Base-by-base conservation (phyloP, 2,329 filamentous ascomycete genomes). In the Talaromyces marneffei region DNA sequence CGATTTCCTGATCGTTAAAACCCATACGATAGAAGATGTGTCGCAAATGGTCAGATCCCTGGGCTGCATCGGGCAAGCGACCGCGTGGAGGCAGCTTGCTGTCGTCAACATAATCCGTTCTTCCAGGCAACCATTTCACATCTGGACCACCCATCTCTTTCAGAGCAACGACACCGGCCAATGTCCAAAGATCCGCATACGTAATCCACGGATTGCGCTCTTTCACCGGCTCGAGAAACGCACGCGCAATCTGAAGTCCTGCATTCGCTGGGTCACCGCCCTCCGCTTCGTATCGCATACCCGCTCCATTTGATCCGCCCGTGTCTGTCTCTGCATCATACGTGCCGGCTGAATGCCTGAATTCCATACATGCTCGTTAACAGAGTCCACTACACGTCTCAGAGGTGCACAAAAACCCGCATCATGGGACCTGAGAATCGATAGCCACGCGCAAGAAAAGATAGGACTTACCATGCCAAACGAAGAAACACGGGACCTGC, bases 251-350 rank as follows among this genome's bases (percentile, higher is more conserved):
- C 66, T 87, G 82, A 9, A 87, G 80, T 18, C 85, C 85, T 3
- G 85, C 84, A 72, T 87, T 87, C 60, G 85, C 83, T 4, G 85
- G 84, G 69, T 87, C 85, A 63, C 83, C 85, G 62, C 84, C 84
- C 74, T 87, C 85, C 25, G 78, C 74, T 74, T 87, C 84, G 69
- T 86, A 87, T 35, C 85, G 79, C 85, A 87, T 87, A 18, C 84
- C 85, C 0, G 85, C 85, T 62, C 85, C 85, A 69, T 87, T 87
- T 27, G 80, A 83, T 39, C 85, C 85, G 37, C 85, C 85, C 0
- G 85, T 87, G 68, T 85, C 81, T 59, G 83, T 83, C 59, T 78
- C 77, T 31, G 74, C 73, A 68, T 85, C 82, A 71, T 87, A 87
- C 4, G 85, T 87, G 29, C 85, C 85, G 1, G 85, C 75, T n/a